These are phyloP conservation scores for Sarocladium strictum DNA, from an alignment of 2,329 filamentous ascomycete genomes.

Conservation along the genomic window DNA sequence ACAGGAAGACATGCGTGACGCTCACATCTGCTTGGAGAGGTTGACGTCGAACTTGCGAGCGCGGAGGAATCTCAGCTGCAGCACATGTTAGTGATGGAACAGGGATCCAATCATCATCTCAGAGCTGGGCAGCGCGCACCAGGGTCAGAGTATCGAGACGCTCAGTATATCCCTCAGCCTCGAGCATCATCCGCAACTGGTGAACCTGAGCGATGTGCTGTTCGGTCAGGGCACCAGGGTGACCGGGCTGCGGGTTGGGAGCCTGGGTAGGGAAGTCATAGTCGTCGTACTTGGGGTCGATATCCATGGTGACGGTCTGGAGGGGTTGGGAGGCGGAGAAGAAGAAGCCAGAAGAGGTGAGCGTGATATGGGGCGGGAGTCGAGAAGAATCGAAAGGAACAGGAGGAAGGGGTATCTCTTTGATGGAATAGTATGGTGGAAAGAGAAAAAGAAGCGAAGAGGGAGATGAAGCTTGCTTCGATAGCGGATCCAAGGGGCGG, in stretches of 20 bases:
- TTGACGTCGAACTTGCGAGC: slow-evolving; percentile 93
- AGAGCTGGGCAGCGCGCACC: slow-evolving; percentile 43
- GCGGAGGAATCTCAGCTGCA: slow-evolving; percentile 78
- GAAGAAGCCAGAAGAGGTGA: neutral
- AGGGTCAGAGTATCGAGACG: slow-evolving; percentile 88
- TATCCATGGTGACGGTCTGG: slow-evolving; percentile 37
- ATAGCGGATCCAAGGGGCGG: slow-evolving; percentile 8
- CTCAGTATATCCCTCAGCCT: slow-evolving; percentile 74
- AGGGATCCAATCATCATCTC: neutral
- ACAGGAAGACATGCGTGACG: neutral
- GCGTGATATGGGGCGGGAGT: neutral
- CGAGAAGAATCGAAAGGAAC: slow-evolving; percentile 4
- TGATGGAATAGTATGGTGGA: slow-evolving; percentile 9
- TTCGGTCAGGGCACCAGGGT: slow-evolving; percentile 80
- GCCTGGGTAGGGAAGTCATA: slow-evolving; percentile 87
- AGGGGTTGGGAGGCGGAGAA: slow-evolving; percentile 10
- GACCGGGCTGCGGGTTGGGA: slow-evolving; percentile 63
- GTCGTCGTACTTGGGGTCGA: slow-evolving; percentile 90
- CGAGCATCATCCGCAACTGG: slow-evolving; percentile 79
- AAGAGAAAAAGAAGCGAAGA: neutral
- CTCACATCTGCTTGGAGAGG: slow-evolving; percentile 81
- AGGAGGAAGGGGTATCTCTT: slow-evolving; percentile 9
- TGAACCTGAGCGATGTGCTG: slow-evolving; percentile 85
- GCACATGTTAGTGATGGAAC: slow-evolving; percentile 12
- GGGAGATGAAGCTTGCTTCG: neutral